Conservation (phyloP, 1,284 basidiomycete species). For the Phenoliferia sp. region DNA sequence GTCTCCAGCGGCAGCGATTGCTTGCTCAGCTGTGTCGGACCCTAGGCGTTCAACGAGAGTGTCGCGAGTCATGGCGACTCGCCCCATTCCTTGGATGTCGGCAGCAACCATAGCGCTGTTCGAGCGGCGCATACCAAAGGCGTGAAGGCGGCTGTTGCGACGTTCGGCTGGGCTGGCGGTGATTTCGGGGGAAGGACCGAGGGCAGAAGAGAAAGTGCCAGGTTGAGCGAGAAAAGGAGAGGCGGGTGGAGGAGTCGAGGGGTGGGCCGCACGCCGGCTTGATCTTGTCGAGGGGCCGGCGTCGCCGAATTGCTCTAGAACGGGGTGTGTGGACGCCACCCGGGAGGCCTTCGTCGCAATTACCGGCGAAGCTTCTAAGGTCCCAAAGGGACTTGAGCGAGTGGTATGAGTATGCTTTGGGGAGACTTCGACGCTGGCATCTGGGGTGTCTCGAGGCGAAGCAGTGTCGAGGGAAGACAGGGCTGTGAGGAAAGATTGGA, state of each 20-base stretch:
- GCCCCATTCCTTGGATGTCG: constrained; percentile 29
- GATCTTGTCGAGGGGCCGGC: neutral
- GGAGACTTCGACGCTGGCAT: neutral
- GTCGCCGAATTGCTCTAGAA: neutral
- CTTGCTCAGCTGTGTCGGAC: constrained; percentile 7
- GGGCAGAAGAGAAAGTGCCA: neutral
- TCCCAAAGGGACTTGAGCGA: constrained; percentile 9
- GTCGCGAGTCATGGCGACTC: constrained; percentile 24
- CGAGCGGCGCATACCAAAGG: neutral
- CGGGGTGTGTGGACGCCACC: no score
- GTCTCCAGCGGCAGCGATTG: constrained; percentile 6
- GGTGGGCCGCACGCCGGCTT: neutral
- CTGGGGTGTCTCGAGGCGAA: neutral
- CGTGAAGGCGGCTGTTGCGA: constrained; percentile 1
- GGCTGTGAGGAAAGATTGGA: constrained; percentile 20
- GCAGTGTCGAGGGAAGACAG: constrained; percentile 17
- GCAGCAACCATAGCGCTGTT: constrained; percentile 20
- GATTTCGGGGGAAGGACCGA: neutral
- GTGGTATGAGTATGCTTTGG: constrained; percentile 1
- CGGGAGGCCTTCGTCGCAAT: no score
- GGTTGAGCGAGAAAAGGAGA: neutral
- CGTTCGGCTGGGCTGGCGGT: neutral
- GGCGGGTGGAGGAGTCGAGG: neutral
- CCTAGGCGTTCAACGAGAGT: constrained; percentile 15
- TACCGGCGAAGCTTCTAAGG: no score